phyloP scores from a whole-genome alignment of 306 rosid genomes.

The Quercus gilva region DNA sequence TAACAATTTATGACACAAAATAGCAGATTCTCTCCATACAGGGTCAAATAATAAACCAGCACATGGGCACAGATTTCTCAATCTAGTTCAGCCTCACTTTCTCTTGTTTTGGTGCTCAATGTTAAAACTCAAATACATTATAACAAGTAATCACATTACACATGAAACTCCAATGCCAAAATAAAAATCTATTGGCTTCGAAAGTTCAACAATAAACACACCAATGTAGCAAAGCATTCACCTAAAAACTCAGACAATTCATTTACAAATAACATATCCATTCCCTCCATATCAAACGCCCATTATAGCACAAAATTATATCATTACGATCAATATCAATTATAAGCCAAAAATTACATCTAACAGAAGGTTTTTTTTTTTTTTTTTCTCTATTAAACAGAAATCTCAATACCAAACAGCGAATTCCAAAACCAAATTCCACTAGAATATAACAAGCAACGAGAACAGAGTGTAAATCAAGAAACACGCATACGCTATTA shows the following conservation, averaged over 20 bases:
- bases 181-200: too few relatives aligned
- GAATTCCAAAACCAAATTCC: constrained; percentile 13
- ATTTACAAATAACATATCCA: constrained; percentile 27
- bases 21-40: background rate
- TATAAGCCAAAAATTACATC: background rate
- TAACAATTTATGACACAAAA: background rate
- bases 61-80: background rate
- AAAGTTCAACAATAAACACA: background rate
- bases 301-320: background rate
- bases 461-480: constrained; percentile 94
- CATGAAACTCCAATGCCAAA: too few relatives aligned
- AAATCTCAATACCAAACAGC: constrained; percentile 30
- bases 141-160: background rate
- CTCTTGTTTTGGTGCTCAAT: background rate
- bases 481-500: constrained; percentile 91
- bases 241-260: background rate
- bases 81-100: background rate
- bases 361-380: background rate
- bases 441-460: constrained; percentile 79
- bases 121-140: background rate
- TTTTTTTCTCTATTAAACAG: background rate
- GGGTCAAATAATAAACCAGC: background rate
- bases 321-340: background rate
- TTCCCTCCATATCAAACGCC: constrained; percentile 32
- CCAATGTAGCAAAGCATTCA: background rate